phyloP scores from a whole-genome alignment of 768 basidiomycete genomes.

The Suillus variegatus region DNA sequence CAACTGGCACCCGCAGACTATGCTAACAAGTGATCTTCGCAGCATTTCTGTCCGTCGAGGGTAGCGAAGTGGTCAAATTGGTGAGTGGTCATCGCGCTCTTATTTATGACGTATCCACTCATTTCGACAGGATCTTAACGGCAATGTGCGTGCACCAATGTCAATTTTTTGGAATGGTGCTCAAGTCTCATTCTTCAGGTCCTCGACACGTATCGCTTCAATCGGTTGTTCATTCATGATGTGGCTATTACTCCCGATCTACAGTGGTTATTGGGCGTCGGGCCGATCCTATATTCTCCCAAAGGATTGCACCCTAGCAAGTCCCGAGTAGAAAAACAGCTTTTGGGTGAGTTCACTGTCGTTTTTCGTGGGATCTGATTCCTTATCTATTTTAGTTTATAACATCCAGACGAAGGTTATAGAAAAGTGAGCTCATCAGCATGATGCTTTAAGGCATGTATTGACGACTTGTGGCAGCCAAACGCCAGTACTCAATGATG shows the following conservation, averaged over 20 bases:
- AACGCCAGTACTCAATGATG: constrained; percentile 72
- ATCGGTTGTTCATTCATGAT: constrained; percentile 65
- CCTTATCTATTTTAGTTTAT: constrained; percentile 47
- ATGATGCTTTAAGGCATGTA: constrained; percentile 8
- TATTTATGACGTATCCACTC: constrained; percentile 9
- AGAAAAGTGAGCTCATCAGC: constrained; percentile 50
- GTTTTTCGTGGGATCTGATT: background rate
- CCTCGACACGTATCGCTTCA: constrained; percentile 58
- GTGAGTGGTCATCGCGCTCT: constrained; percentile 34
- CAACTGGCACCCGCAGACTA: background rate
- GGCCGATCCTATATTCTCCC: constrained; percentile 63
- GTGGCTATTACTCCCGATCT: constrained; percentile 70
- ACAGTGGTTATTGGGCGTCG: constrained; percentile 65
- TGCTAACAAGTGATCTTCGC: background rate
- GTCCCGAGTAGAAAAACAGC: constrained; percentile 70
- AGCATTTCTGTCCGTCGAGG: constrained; percentile 77
- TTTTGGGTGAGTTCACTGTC: constrained; percentile 52
- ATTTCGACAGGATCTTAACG: constrained; percentile 51
- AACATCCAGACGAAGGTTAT: constrained; percentile 64
- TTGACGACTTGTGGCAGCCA: constrained; percentile 42
- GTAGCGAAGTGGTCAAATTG: constrained; percentile 58
- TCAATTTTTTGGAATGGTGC: background rate
- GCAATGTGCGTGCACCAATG: constrained; percentile 43
- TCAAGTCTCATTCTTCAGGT: constrained; percentile 36
- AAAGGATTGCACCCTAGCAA: constrained; percentile 68